A percentile compares a stretch with the other conserved stretches of the same genome.
Conservation (phyloP, 2,329 filamentous ascomycete species). For the Beauveria sp. region DNA sequence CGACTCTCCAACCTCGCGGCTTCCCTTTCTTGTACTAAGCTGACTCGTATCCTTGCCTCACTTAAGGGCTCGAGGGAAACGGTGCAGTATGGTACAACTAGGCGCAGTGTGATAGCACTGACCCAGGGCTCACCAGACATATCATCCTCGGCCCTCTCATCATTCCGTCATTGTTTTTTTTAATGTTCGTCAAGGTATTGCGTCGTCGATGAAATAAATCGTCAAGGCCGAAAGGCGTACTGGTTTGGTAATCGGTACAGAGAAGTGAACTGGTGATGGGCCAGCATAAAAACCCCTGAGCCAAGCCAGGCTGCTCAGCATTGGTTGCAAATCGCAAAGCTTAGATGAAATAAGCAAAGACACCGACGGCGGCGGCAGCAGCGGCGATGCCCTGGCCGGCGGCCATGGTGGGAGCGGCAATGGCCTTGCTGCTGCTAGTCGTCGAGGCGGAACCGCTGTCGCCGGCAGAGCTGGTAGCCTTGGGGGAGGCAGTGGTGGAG, state of each 20-base stretch:
- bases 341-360: conserved; percentile 46
- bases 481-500: conserved; percentile 20
- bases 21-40: neutral
- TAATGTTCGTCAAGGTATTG: conserved; percentile 9
- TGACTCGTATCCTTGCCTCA: neutral
- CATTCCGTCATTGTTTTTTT: conserved; percentile 1
- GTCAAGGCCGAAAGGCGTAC: conserved; percentile 19
- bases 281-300: neutral
- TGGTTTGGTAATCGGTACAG: conserved; percentile 24
- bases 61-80: neutral
- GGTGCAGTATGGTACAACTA: neutral
- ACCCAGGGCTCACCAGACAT: neutral
- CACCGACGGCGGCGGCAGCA: conserved; percentile 41
- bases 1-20: neutral
- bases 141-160: neutral
- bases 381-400: conserved; percentile 35
- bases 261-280: conserved; percentile 22
- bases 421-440: conserved; percentile 24
- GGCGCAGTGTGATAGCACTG: neutral
- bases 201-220: conserved; percentile 6
- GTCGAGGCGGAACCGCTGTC: conserved; percentile 27
- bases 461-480: conserved; percentile 17
- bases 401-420: conserved; percentile 36
- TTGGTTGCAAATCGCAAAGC: neutral
- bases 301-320: neutral